Conservation (phyloP, 2,329 filamentous ascomycete genomes). For the Canariomyces notabilis region DNA sequence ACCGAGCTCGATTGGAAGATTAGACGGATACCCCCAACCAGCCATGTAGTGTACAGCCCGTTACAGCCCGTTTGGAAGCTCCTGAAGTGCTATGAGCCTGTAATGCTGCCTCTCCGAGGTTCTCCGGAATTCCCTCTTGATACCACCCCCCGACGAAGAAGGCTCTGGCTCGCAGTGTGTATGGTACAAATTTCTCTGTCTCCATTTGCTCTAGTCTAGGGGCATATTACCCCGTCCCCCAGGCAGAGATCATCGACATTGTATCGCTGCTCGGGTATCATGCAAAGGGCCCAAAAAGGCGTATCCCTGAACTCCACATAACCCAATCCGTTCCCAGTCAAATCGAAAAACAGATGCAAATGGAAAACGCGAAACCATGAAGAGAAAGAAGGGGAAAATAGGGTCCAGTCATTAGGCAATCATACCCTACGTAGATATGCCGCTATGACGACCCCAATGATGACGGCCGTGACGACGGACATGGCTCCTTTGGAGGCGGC, state of each 20-base stretch:
- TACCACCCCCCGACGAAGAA: neutral
- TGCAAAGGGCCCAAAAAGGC: constrained; percentile 3
- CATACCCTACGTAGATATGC: constrained; percentile 3
- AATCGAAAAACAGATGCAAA: constrained; percentile 3
- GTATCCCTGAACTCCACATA: constrained; percentile 1
- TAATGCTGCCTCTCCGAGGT: no score
- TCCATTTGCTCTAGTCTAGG: neutral
- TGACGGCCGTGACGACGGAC: neutral
- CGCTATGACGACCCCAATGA: neutral
- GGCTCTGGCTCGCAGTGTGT: neutral
- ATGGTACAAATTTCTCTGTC: constrained; percentile 5
- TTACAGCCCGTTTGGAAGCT: neutral
- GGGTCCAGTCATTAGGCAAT: neutral
- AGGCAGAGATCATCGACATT: constrained; percentile 1
- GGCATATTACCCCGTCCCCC: neutral
- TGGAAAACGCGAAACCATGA: neutral
- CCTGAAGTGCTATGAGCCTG: neutral
- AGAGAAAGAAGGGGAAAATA: neutral
- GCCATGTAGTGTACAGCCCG: no score
- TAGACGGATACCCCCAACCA: constrained; percentile 8
- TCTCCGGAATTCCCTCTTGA: no score
- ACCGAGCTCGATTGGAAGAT: neutral
- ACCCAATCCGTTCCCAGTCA: constrained; percentile 1
- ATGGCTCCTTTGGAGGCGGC: neutral
- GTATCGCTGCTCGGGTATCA: constrained; percentile 9